A percentile compares a stretch with the other conserved stretches of the same genome.
Evolutionary conservation across 2,329 filamentous ascomycete genomes (phyloP).

Genomic region (Fusarium torulosum): DNA sequence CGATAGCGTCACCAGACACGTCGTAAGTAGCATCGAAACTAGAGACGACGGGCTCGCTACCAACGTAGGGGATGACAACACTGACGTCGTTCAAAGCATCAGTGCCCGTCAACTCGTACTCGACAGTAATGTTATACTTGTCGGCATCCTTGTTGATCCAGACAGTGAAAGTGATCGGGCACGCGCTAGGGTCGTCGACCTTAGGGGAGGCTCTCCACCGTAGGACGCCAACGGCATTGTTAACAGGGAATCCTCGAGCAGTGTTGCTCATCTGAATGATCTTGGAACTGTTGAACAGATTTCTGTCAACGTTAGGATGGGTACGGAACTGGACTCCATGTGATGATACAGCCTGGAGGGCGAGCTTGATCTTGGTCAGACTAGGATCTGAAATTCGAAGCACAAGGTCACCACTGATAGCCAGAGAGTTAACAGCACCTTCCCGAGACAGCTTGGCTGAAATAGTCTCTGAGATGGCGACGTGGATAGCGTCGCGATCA

Average conservation of each 20-base stretch:
- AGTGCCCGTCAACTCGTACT: slow-evolving; percentile 90
- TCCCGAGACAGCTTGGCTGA: slow-evolving; percentile 90
- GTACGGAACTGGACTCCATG: slow-evolving; percentile 93
- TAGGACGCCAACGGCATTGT: slow-evolving; percentile 92
- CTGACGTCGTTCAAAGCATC: slow-evolving; percentile 85
- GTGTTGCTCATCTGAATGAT: slow-evolving; percentile 91
- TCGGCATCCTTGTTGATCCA: slow-evolving; percentile 93
- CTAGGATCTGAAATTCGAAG: slow-evolving; percentile 89
- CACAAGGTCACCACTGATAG: slow-evolving; percentile 92
- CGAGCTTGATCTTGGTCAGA: slow-evolving; percentile 91
- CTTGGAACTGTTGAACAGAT: slow-evolving; percentile 84
- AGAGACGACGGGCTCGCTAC: slow-evolving; percentile 86
- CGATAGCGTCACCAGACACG: slow-evolving; percentile 89
- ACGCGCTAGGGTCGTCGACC: slow-evolving; percentile 80
- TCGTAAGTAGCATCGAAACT: slow-evolving; percentile 96
- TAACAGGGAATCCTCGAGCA: slow-evolving; percentile 90
- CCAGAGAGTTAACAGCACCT: slow-evolving; percentile 85
- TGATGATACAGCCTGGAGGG: slow-evolving; percentile 79
- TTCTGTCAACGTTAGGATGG: slow-evolving; percentile 95
- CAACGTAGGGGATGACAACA: slow-evolving; percentile 88
- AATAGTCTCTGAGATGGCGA: slow-evolving; percentile 91
- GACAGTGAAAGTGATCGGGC: slow-evolving; percentile 95
- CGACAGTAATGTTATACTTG: slow-evolving; percentile 90
- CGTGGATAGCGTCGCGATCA: slow-evolving; percentile 87
- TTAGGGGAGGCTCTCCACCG: slow-evolving; percentile 91